Conservation (phyloP, 768 basidiomycete species). For the Pulveroboletus frians region DNA sequence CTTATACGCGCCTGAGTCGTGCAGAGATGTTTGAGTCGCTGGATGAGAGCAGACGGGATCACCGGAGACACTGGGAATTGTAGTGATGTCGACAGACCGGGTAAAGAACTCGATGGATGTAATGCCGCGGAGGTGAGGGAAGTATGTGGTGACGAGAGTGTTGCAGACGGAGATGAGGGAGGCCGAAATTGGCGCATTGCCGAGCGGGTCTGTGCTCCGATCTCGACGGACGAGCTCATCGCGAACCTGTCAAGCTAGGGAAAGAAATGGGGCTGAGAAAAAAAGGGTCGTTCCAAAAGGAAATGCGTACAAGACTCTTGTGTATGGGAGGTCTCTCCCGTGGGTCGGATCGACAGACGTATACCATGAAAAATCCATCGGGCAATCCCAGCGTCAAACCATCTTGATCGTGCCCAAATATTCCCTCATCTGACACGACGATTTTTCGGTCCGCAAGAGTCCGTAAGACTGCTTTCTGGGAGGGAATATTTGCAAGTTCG, state of each 20-base stretch:
- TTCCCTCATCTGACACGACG: conserved; percentile 31
- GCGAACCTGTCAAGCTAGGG: conserved; percentile 71
- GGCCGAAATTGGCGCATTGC: conserved; percentile 32
- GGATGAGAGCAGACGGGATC: conserved; percentile 29
- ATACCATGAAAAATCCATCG: conserved; percentile 65
- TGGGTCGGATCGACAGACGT: conserved; percentile 62
- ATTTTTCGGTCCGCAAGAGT: conserved; percentile 51
- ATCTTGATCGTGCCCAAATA: conserved; percentile 23
- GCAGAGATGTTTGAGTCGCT: conserved; percentile 24
- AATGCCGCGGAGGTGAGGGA: conserved; percentile 25
- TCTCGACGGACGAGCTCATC: conserved; percentile 60
- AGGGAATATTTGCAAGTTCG: conserved; percentile 50
- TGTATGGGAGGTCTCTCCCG: conserved; percentile 63
- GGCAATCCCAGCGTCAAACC: conserved; percentile 38
- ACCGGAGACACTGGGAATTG: conserved; percentile 21
- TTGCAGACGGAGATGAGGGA: conserved; percentile 25
- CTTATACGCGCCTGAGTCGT: conserved; percentile 42
- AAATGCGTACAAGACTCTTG: conserved; percentile 54
- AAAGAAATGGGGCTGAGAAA: conserved; percentile 1
- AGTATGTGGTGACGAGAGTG: conserved; percentile 27
- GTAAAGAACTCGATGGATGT: conserved; percentile 9
- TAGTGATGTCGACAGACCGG: conserved; percentile 26
- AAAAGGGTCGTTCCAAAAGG: background rate
- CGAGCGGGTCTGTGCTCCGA: conserved; percentile 38
- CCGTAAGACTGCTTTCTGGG: conserved; percentile 53